Base-by-base conservation (phyloP, 164 flowering plant species). In the Litsea cubeba region DNA sequence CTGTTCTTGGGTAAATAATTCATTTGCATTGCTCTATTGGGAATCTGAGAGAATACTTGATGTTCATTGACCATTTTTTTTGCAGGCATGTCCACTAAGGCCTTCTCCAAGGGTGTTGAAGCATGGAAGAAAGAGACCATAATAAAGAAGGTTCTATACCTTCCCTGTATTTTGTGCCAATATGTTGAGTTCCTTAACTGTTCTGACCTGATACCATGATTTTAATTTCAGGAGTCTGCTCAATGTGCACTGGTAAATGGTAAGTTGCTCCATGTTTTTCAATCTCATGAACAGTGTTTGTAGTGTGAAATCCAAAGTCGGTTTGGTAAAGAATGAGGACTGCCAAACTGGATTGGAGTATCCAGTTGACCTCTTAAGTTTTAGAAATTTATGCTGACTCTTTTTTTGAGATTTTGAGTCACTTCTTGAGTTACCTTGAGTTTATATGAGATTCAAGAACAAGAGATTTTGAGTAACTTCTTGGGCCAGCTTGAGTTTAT, bases 111-210 rank as follows among this genome's bases (percentile, higher is more conserved):
- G 84, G 99, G 98, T 69, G 86, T 91, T 69, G 98, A 92, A 35
- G 91, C 98, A 65, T 96, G 98, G 98, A 90, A 89, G 71, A 94
- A 89, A 72, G 98, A 94, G 85, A 94, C 97, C 62, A 84, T 88
- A 46, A 24, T 89, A 79, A 94, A 92, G 73, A 86, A 80, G 91
- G 98, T 94, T 65, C 28, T 70, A 23, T 60, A 40, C 14, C 24
- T 65, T 71, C 7, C 6, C 10, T 12, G n/a, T 25, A n/a, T 28
- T 68, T 57, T 30, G 20, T 63, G 15, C 66, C 23, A 63, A 2
- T 40, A 30, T 54, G 60, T 54, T 54, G 60, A 17, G n/a, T 54
- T 20, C 60, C n/a, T 25, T 14, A 30, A 17, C 69, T 4, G n/a
- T 5, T 66, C 28, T 1, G 18, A 32, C 20, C 46, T 66, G 22